phyloP scores from a whole-genome alignment of 1,284 basidiomycete genomes.

The Marasmius tenuissimus region DNA sequence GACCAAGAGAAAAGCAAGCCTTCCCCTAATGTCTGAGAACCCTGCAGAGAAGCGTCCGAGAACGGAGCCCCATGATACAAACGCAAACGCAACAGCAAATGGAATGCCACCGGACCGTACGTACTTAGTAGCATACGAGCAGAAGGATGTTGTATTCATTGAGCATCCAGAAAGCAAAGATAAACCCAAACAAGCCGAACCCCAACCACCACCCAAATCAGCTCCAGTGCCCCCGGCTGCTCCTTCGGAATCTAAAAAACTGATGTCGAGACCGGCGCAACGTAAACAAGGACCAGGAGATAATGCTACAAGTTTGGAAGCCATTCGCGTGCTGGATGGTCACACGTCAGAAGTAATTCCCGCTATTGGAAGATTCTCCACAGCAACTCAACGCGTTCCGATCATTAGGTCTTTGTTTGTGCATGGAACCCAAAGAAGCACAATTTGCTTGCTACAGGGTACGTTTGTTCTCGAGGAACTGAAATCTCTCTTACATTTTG shows the following conservation, averaged over 20 bases:
- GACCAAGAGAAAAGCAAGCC: conserved; percentile 49
- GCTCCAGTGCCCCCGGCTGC: not conserved
- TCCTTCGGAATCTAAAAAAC: not conserved
- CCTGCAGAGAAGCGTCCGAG: conserved; percentile 54
- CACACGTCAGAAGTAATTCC: conserved; percentile 61
- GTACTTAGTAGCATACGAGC: conserved; percentile 4
- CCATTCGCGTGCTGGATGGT: conserved; percentile 52
- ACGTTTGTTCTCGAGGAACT: conserved; percentile 20
- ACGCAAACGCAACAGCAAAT: conserved; percentile 22
- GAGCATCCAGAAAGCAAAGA: conserved; percentile 11
- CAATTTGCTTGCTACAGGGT: conserved; percentile 74
- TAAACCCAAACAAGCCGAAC: not conserved
- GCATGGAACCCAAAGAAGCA: conserved; percentile 74
- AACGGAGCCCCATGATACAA: conserved; percentile 43
- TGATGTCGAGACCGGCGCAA: not conserved
- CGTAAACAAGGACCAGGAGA: conserved; percentile 35
- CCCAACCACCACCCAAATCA: not conserved
- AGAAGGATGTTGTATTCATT: conserved; percentile 22
- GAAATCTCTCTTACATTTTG: conserved; percentile 4
- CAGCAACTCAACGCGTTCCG: not conserved
- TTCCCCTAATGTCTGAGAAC: conserved; percentile 40
- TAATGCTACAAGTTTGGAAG: conserved; percentile 33
- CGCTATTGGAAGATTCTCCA: not conserved
- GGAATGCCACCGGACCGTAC: not conserved
- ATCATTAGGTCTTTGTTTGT: conserved; percentile 71